Percentiles rank a stretch among this genome's conserved stretches.
These are phyloP conservation scores for Backusella parvicylindrica DNA, from an alignment of 192 early-diverging fungal species.

Conservation along the genomic window DNA sequence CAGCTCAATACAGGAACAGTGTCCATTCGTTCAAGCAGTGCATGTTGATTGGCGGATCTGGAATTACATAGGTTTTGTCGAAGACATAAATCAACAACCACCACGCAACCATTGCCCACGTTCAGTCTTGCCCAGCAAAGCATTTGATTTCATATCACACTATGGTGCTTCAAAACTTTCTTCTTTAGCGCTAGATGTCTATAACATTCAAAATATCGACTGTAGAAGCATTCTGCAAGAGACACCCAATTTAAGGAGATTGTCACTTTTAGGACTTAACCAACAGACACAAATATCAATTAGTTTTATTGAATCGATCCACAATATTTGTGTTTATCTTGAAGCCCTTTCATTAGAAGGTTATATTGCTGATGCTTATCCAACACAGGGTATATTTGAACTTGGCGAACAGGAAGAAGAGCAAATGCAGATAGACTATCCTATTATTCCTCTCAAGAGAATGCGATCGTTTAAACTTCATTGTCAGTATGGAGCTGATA, in stretches of 20 bases:
- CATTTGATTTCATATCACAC: neutral
- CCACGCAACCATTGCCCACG: neutral
- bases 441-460: neutral
- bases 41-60: neutral
- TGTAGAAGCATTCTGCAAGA: neutral
- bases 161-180: neutral
- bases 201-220: neutral
- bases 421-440: neutral
- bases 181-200: neutral
- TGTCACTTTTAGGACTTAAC: neutral
- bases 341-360: neutral
- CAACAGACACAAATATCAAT: neutral
- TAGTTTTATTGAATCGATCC: neutral
- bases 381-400: neutral
- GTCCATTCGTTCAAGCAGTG: neutral
- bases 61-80: neutral
- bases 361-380: neutral
- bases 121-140: neutral
- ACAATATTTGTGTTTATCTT: neutral
- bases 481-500: neutral
- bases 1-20: neutral
- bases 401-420: neutral
- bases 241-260: neutral
- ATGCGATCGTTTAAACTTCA: neutral
- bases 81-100: neutral